Conservation (phyloP, 2,329 filamentous ascomycete species). For the Ascochyta clinopodiicola region DNA sequence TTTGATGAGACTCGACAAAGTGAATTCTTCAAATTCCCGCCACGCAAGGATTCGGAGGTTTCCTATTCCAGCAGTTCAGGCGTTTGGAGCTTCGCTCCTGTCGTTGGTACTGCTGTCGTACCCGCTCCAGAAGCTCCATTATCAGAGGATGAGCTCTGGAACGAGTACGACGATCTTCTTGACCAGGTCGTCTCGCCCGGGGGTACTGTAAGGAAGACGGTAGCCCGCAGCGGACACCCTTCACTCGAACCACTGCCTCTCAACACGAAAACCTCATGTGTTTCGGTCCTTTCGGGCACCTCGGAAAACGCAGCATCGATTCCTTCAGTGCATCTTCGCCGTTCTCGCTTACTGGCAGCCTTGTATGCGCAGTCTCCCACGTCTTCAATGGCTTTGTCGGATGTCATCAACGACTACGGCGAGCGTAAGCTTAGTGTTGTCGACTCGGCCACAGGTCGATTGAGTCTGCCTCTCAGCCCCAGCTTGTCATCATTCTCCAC, state of each 20-base stretch:
- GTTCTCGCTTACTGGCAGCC: constrained; percentile 59
- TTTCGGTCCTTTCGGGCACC: constrained; percentile 41
- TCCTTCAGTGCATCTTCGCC: constrained; percentile 53
- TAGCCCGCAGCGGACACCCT: constrained; percentile 25
- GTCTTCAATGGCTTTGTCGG: constrained; percentile 61
- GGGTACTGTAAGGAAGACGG: constrained; percentile 11
- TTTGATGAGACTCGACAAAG: constrained; percentile 41
- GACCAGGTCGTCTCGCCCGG: constrained; percentile 66
- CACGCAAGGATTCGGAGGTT: constrained; percentile 73
- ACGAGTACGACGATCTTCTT: constrained; percentile 89
- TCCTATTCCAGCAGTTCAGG: constrained; percentile 72
- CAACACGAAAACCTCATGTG: constrained; percentile 29
- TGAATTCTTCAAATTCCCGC: constrained; percentile 78
- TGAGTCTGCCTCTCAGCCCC: constrained; percentile 44
- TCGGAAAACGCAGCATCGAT: constrained; percentile 30
- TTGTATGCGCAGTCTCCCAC: constrained; percentile 58
- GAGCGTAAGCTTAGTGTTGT: constrained; percentile 48
- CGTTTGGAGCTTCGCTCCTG: constrained; percentile 63
- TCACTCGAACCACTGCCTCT: constrained; percentile 42
- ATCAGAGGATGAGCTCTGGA: constrained; percentile 88
- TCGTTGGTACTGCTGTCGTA: constrained; percentile 66
- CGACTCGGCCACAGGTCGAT: constrained; percentile 47
- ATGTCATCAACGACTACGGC: constrained; percentile 61
- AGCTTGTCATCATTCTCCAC: constrained; percentile 40
- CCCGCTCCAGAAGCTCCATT: constrained; percentile 68